phyloP scores from a whole-genome alignment of 768 basidiomycete genomes.

The Naematelia aurantialba region DNA sequence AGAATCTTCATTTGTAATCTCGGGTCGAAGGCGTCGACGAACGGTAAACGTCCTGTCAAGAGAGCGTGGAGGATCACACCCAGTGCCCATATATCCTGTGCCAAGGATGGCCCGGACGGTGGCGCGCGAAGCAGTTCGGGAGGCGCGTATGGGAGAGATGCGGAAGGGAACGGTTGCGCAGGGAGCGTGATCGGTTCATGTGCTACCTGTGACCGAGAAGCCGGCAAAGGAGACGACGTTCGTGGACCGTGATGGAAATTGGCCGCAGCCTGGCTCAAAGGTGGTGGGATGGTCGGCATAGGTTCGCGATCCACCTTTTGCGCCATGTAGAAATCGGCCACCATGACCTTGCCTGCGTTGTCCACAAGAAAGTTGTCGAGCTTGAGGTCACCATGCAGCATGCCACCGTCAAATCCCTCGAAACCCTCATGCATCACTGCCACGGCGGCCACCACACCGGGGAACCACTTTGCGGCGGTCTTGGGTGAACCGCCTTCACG shows the following conservation, averaged over 20 bases:
- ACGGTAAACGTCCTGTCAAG: slow-evolving; percentile 79
- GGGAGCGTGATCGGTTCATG: slow-evolving; percentile 4
- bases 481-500: slow-evolving; percentile 46
- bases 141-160: slow-evolving; percentile 84
- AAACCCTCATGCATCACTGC: slow-evolving; percentile 46
- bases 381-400: slow-evolving; percentile 93
- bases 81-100: slow-evolving; percentile 93
- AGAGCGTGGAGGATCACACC: slow-evolving; percentile 85
- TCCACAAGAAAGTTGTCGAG: slow-evolving; percentile 94
- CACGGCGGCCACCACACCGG: slow-evolving; percentile 48
- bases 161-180: slow-evolving; percentile 60
- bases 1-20: slow-evolving; percentile 87
- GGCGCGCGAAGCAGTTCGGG: slow-evolving; percentile 75
- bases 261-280: not conserved
- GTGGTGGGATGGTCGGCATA: not conserved
- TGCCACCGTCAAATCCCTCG: slow-evolving; percentile 56
- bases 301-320: slow-evolving; percentile 23
- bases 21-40: slow-evolving; percentile 84
- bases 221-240: not conserved
- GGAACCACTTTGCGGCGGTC: slow-evolving; percentile 49
- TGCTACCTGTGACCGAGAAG: slow-evolving; percentile 1
- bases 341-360: slow-evolving; percentile 56
- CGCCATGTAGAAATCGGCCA: slow-evolving; percentile 48
- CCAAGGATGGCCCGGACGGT: slow-evolving; percentile 54
- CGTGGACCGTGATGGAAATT: slow-evolving; percentile 8